Evolutionary conservation across 139 green algal genomes (phyloP).

Genomic region (Ulvella scutata): DNA sequence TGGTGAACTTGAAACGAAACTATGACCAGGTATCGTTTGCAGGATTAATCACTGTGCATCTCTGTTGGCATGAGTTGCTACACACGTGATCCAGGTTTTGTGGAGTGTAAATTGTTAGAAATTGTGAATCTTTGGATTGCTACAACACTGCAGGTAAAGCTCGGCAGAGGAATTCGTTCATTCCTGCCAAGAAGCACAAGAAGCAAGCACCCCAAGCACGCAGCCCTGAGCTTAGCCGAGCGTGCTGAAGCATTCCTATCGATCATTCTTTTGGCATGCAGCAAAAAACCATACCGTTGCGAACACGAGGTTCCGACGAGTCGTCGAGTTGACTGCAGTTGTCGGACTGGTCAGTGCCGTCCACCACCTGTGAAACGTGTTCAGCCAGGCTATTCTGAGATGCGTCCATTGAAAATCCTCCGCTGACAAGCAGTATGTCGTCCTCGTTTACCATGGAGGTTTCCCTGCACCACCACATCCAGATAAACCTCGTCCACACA

Average conservation of each 20-base stretch:
- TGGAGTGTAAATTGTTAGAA: too few relatives aligned
- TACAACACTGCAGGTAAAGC: too few relatives aligned
- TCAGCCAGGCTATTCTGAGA: not conserved
- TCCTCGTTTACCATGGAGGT: not conserved
- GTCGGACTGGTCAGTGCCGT: not conserved
- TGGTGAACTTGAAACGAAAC: too few relatives aligned
- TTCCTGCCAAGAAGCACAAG: not conserved
- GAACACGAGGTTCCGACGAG: not conserved
- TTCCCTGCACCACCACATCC: too few relatives aligned
- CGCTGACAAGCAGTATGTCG: not conserved
- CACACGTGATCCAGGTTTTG: too few relatives aligned
- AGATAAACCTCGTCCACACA: too few relatives aligned
- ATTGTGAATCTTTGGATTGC: too few relatives aligned
- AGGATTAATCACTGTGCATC: too few relatives aligned
- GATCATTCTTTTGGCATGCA: not conserved
- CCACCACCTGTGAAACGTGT: not conserved
- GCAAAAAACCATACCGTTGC: not conserved
- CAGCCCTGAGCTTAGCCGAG: not conserved
- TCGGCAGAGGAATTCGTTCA: too few relatives aligned
- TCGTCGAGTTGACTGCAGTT: not conserved
- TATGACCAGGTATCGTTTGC: too few relatives aligned
- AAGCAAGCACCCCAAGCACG: not conserved
- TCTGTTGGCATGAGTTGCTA: too few relatives aligned
- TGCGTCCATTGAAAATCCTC: not conserved
- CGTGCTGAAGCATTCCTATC: not conserved